Base-by-base conservation (phyloP, 2,329 filamentous ascomycete species). In the Dothistroma pini region DNA sequence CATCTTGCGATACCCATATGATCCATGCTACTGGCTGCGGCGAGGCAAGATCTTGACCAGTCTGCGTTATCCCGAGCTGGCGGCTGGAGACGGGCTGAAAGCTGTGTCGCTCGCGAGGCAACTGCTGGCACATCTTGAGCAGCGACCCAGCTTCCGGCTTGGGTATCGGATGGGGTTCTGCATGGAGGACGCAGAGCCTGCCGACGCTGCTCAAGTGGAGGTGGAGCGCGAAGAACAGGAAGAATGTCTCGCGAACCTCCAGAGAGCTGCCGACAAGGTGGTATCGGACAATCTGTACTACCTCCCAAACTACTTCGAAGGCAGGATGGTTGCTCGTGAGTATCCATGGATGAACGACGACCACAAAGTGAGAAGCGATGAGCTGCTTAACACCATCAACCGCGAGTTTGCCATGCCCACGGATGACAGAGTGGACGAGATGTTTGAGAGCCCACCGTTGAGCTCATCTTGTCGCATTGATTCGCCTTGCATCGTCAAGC, bases 341-440 rank as follows among this genome's bases (percentile, higher is more conserved):
- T 74, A 74, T 56, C 70, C 71, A 0, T 74, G 71, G 71, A 61
- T 73, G 56, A 51, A 59, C n/a, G 35, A 55, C 21, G 49, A 60
- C 54, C 58, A 66, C 48, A 53, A n/a, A 12, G 38, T 41, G 21
- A 32, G 64, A 44, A 51, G 50, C 9, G 61, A 65, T 16, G 47
- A 63, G n/a, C 29, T 61, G 14, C n/a, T 67, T 2, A 16, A 54
- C 5, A 32, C 54, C 12, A 48, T 64, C 5, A 64, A 67, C 32
- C 31, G 34, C 12, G 69, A 71, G 49, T 63, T 71, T 29, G 44
- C 19, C 25, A 56, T 62, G 9, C 16, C 31, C 5, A 35, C 29
- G 12, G 22, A 51, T 21, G 51, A 53, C 31, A 29, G 51, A 35
- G 51, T 53, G 25, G 51, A 53, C 31, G 51, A 53, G n/a, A 53